Evolutionary conservation across 2,329 filamentous ascomycete genomes (phyloP), one percentile per base, ranked within the genome.

Genomic region (Fusarium papillatum): DNA sequence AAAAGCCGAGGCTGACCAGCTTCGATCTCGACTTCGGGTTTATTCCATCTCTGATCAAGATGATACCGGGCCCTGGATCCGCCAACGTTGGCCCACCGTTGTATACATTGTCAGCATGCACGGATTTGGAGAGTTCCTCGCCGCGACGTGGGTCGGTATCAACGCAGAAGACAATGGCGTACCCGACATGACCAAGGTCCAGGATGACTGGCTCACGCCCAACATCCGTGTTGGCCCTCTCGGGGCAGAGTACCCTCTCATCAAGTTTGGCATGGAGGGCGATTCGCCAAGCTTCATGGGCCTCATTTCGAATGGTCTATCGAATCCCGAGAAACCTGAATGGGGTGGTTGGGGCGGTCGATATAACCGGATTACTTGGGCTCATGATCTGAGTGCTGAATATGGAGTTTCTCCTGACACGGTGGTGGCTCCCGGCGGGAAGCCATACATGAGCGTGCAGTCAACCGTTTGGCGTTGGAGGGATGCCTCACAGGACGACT

Each of bases 321-420:
- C 69, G 0, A 24, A 70, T 6, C 66, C 71, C 1, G 71, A 57
- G n/a, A 8, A 34, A 6, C 66, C 70, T 0, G 46, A 63, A 0
- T 73, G 70, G 26, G 71, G 71, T 0, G 70, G 70, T 5, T 73
- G 71, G 70, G 71, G 66, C 1, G 71, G 70, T 17, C 66, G 71
- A 4, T 66, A 70, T 11, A 22, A 17, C 2, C 71, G 70, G 2
- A 46, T 73, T 2, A 73, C 70, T 0, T 66, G 66, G 17, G 38
- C 41, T 6, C 19, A 39, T 1, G 61, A 70, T 1, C 66, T 73
- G 5, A 70, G 70, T 9, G 24, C 48, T 16, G 55, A 73, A 9
- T 73, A 73, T 13, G 66, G 59, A 0, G 66, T 66, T 10, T 73
- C 70, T 0, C 53, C 39, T 0, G 70, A 73, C 38, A 59, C 53